Base-by-base conservation (phyloP, 73 alveolate species). In the Symbiodinium pilosum region DNA sequence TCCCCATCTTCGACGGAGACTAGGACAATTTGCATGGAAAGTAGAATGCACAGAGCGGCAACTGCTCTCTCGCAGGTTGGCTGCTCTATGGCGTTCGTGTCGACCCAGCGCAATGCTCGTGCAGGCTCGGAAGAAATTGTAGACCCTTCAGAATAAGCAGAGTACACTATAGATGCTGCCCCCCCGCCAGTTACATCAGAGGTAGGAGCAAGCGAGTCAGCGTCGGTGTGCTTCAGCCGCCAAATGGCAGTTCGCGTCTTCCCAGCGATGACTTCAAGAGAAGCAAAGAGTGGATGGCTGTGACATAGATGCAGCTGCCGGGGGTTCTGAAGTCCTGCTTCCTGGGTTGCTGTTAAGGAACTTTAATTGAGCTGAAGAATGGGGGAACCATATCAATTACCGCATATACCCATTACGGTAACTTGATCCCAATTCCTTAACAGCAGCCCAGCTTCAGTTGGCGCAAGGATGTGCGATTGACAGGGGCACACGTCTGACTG, bases 191-290 rank as follows among this genome's bases (percentile, higher is more conserved):
- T n/a, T n/a, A n/a, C n/a, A n/a, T n/a, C n/a, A n/a, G n/a, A n/a
- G n/a, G n/a, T n/a, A n/a, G n/a, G n/a, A n/a, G n/a, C n/a, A 9
- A 9, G 59, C 59, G 59, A 47, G 14, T 14, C 59, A 47, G 21
- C 59, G 14, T 9, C 14, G 59, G 59, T 14, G 21, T 14, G 21
- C 14, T 6, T 47, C 6, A 47, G 6, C 59, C 14, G 68, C 96
- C 96, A 91, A 7, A 91, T 41, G 8, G 71, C 38, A 41, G 73
- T 86, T 14, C 86, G 36, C 34, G 86, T 71, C 12, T n/a, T 39
- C 64, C 96, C 96, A 18, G 14, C 43, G 44, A n/a, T 34, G 36
- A 91, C 75, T 34, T 91, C 96, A 75, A 91, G 39, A 2, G 96
- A 91, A 2, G 96, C 96, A 39, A 91, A 59, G 24, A 91, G 2